These are phyloP conservation scores for Fraxinus velutina DNA, from an alignment of 305 asterid genomes.

Conservation along the genomic window DNA sequence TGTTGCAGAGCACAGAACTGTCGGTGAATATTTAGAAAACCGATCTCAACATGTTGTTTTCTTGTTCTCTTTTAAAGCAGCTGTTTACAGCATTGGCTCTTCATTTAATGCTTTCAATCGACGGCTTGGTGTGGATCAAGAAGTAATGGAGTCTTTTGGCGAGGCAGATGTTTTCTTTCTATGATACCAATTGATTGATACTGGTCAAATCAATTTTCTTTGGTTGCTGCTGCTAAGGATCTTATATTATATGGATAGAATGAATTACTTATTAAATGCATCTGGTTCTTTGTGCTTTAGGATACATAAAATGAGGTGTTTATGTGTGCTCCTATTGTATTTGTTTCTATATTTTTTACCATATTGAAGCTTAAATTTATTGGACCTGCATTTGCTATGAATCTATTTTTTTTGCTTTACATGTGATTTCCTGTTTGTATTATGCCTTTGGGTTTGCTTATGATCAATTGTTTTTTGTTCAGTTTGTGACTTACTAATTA, in stretches of 20 bases:
- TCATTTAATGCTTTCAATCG: not conserved
- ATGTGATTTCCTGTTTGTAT: not conserved
- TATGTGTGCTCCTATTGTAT: not conserved
- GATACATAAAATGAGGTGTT: not conserved
- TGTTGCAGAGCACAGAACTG: not conserved
- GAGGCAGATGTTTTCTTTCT: not conserved
- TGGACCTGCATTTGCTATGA: not conserved
- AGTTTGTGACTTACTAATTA: conserved; percentile 1
- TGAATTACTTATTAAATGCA: not conserved
- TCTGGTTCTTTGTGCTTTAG: not conserved
- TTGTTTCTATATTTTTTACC: not conserved
- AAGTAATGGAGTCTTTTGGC: not conserved
- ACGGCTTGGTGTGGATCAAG: not conserved
- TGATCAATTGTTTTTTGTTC: not conserved
- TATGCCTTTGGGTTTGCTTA: not conserved
- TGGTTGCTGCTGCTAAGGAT: not conserved
- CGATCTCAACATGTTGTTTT: not conserved
- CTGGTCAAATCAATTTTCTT: not conserved
- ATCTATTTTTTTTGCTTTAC: conserved; percentile 7
- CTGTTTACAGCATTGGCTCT: not conserved
- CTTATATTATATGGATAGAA: not conserved
- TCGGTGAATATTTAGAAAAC: not conserved
- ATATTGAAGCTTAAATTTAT: not conserved
- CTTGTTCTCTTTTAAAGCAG: not conserved
- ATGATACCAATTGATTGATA: not conserved